phyloP scores from a whole-genome alignment of 192 early-diverging fungal genomes.

The Glomus cerebriforme region DNA sequence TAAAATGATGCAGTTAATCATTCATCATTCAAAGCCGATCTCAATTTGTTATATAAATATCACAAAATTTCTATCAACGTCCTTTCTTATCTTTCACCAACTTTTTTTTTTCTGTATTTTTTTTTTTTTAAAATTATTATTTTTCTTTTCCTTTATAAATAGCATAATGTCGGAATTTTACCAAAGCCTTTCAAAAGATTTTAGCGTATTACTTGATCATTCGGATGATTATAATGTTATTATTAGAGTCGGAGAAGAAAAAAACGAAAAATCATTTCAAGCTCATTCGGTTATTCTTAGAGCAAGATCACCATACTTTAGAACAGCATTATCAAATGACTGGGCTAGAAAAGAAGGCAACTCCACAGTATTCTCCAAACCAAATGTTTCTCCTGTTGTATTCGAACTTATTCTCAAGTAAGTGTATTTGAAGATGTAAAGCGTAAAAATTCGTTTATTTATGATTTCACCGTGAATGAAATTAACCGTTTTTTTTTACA shows the following conservation, averaged over 20 bases:
- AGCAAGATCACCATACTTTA: slow-evolving; percentile 18
- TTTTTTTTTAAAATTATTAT: background rate
- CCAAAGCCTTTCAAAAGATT: background rate
- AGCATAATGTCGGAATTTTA: background rate
- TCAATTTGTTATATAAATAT: background rate
- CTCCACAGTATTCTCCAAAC: background rate
- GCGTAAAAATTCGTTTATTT: no score
- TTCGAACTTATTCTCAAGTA: slow-evolving; percentile 15
- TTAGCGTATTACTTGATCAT: background rate
- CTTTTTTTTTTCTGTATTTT: background rate
- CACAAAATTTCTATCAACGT: no score
- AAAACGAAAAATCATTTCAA: slow-evolving; percentile 6
- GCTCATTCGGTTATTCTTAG: background rate
- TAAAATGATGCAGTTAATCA: no score
- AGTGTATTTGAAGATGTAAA: background rate
- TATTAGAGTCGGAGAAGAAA: background rate
- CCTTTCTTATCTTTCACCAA: background rate
- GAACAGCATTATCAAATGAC: background rate
- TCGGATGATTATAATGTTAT: background rate
- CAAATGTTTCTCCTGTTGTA: background rate
- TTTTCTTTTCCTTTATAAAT: background rate
- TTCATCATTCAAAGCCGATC: background rate
- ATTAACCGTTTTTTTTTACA: background rate
- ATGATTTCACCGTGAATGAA: no score
- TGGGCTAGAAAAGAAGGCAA: background rate